Base-by-base conservation (phyloP, 140 eudicot species). In the Erigeron philadelphicus region DNA sequence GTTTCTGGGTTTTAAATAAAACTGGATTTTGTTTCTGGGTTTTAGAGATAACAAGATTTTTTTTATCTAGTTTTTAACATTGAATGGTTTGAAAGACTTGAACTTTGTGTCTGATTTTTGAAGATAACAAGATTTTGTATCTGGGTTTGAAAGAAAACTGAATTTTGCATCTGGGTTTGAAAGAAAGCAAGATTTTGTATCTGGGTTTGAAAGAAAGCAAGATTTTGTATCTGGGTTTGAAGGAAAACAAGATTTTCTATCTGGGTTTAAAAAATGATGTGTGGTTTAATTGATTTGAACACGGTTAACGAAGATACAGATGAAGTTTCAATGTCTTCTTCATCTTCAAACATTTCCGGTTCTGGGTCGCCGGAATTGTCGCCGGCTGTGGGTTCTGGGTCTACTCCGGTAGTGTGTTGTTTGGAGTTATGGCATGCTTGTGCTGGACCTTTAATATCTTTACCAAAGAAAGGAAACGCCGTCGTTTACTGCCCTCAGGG, bases 361-460 rank as follows among this genome's bases (percentile, higher is more conserved):
- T 12, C 54, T 40, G 9, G 25, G 63, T 50, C 67, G 64, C 58
- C 52, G 61, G 62, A 49, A 45, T 76, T 72, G 56, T 57, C 81
- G 43, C 68, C 68, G 13, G 67, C 75, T 54, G 85, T 58, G 61
- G 72, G 59, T 54, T 56, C 76, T 5, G 83, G 84, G 60, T 46
- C 56, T 54, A 54, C 50, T 77, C 81, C 81, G 81, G 81, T 72
- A 45, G 82, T 65, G 31, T 72, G 74, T 53, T 94, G 95, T 70
- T 80, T 94, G 96, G 99, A 94, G 91, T 78, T 94, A 7, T 94
- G 99, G 99, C 97, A 87, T 75, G 97, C 99, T 1, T 94, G 99
- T 80, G 97, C 99, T 0, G 97, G 99, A 6, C 96, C 99, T 19
- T 42, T 87, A 61, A 79, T 85, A 59, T 87, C 90, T 6, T 58